Base-by-base conservation (phyloP, 140 eudicot species). In the Stevia rebaudiana region DNA sequence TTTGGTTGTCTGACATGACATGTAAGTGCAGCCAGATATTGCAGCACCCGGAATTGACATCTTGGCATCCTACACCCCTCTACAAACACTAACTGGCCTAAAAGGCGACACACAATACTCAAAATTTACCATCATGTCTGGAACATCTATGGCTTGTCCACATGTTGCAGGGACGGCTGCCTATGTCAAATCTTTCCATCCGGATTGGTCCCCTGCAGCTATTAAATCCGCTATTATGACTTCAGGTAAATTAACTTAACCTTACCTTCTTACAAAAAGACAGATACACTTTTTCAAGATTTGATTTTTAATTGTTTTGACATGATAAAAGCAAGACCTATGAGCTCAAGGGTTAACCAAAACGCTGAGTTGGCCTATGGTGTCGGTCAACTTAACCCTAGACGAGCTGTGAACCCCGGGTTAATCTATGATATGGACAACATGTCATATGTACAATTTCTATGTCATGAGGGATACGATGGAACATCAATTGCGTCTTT, bases 71-170 rank as follows among this genome's bases (percentile, higher is more conserved):
- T 91, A 82, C 76, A 87, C 92, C 37, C 96, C 88, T 52, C 33
- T 91, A 77, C 88, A 75, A 36, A 76, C 98, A 35, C 79, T 91
- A 30, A 91, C 96, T 0, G 98, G 98, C 9, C 54, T 82, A 31
- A 65, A 87, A 81, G 98, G 92, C 16, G 98, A 91, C 51, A 83
- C 82, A 7, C 94, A 72, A 31, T 73, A 49, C 62, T 82, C 98
- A 8, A 83, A 87, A 61, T 87, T 91, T 73, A 84, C 85, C 51
- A 61, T 91, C 73, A 87, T 91, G 95, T 92, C 96, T 3, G 98
- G 98, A 33, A 92, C 98, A 62, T 92, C 98, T 36, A 92, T 92
- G 98, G 84, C 98, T 24, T 84, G 96, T 76, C 98, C 98, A 1
- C 98, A 92, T 40, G 98, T 83, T 41, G 81, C 83, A 1, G 98